Base-by-base conservation (phyloP, 768 basidiomycete species). In the Boletus insuetus region DNA sequence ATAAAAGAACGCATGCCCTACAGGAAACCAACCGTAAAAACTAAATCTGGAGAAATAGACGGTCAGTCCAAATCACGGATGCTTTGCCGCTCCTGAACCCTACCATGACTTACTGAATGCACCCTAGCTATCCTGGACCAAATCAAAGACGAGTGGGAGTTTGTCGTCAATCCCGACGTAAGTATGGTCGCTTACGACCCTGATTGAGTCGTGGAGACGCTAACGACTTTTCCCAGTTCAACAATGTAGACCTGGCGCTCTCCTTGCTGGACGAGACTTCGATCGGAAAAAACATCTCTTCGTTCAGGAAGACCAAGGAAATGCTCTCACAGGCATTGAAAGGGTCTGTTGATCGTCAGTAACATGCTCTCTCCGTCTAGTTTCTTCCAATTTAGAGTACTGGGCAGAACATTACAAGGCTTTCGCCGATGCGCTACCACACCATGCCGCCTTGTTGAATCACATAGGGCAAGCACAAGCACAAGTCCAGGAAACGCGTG, bases 381-480 rank as follows among this genome's bases (percentile, higher is more conserved):
- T 55, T 41, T 51, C 40, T 46, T 49, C 16, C 32, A 32, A 48
- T 53, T 57, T 47, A 13, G 39, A 29, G 7, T 55, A 55, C 53
- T 58, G 59, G 42, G n/a, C 71, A 91, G 90, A 87, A 63, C 88
- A 98, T 65, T 97, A 95, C 68, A 87, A 96, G 72, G 86, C 94
- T 3, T 98, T 98, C 69, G 94, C 93, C 41, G 86, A 93, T n/a
- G 87, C 94, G 0, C 76, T 98, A 22, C 93, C 95, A 0, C 92
- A 93, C 60, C 97, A 98, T 69, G 82, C 91, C 3, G 81, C 85
- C 3, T 77, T 98, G 13, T 64, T 94, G 39, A 81, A 73, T 44
- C 87, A 91, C 53, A 79, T 99, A 5, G 75, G 77, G 14, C 79
- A 82, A 34, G 83, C 89, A 5, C 94, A 96, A 70, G 72, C 75